Percentiles rank a stretch among this genome's conserved stretches.
Evolutionary conservation across 2,329 filamentous ascomycete species (phyloP).

Genomic region (Ramularia collo-cygni): DNA sequence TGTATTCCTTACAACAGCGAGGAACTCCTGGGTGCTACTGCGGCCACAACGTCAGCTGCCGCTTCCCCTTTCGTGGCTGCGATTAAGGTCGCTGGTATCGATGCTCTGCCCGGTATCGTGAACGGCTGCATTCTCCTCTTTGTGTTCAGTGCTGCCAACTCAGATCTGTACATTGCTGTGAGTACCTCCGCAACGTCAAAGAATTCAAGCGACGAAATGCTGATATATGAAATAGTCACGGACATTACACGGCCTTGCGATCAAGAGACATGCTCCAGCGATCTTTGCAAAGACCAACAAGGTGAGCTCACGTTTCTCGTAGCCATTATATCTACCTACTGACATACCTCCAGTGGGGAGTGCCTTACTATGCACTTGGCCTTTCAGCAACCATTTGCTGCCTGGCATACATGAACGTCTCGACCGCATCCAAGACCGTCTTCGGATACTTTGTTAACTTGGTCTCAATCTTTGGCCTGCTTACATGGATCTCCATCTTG

Average conservation of each 20-base stretch:
- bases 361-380: conserved; percentile 60
- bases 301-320: not conserved
- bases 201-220: conserved; percentile 41
- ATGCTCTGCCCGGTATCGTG: conserved; percentile 57
- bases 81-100: conserved; percentile 57
- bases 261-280: conserved; percentile 62
- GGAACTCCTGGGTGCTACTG: conserved; percentile 54
- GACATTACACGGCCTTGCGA: conserved; percentile 61
- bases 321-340: not conserved
- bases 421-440: conserved; percentile 34
- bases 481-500: conserved; percentile 46
- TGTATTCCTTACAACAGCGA: conserved; percentile 64
- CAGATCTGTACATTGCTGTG: conserved; percentile 63
- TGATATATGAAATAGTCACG: conserved; percentile 8
- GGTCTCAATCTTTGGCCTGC: conserved; percentile 33
- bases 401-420: conserved; percentile 45
- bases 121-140: conserved; percentile 70
- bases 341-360: conserved; percentile 45
- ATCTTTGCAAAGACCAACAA: conserved; percentile 66
- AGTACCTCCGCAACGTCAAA: conserved; percentile 31
- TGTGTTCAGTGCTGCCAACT: conserved; percentile 71
- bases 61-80: conserved; percentile 72
- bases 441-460: conserved; percentile 45
- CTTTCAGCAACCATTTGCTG: conserved; percentile 56
- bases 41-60: conserved; percentile 37